phyloP scores from a whole-genome alignment of 2,329 filamentous ascomycete species.

The Blumeriella jaapii region DNA sequence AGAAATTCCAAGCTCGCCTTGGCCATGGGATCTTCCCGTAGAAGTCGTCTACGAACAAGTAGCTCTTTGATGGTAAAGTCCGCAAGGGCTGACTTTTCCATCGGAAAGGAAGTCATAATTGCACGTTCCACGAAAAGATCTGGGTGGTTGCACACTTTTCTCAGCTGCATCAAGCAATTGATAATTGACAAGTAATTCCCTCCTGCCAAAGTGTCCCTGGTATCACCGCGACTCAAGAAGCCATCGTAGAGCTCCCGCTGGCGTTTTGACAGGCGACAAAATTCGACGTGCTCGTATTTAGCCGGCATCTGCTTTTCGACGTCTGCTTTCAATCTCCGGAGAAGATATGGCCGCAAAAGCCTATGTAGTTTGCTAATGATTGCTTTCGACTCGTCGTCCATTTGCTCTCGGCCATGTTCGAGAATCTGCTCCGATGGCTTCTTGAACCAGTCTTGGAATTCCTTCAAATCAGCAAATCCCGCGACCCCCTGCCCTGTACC shows the following conservation, averaged over 20 bases:
- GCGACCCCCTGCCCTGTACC: constrained; percentile 63
- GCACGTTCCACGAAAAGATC: constrained; percentile 93
- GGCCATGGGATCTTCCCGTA: constrained; percentile 50
- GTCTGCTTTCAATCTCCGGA: constrained; percentile 85
- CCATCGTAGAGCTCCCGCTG: constrained; percentile 95
- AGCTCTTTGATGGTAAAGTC: constrained; percentile 64
- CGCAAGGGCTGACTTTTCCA: constrained; percentile 66
- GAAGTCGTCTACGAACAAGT: constrained; percentile 53
- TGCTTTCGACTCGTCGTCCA: constrained; percentile 86
- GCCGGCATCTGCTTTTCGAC: constrained; percentile 98
- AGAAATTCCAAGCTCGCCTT: constrained; percentile 64
- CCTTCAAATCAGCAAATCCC: constrained; percentile 86
- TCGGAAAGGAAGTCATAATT: constrained; percentile 93
- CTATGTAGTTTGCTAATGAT: constrained; percentile 92
- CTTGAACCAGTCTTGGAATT: constrained; percentile 94
- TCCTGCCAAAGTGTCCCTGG: constrained; percentile 74
- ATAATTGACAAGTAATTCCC: constrained; percentile 98
- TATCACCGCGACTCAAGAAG: constrained; percentile 84
- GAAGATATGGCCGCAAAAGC: constrained; percentile 80
- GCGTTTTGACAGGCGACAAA: constrained; percentile 87
- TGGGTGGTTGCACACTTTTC: constrained; percentile 97
- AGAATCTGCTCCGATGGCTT: constrained; percentile 93
- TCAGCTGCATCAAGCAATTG: constrained; percentile 93
- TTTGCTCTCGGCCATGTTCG: constrained; percentile 83
- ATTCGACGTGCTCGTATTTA: constrained; percentile 95